Percentiles rank a stretch among this genome's conserved stretches.
Evolutionary conservation across 2,329 filamentous ascomycete species (phyloP).

Genomic region (Amylocarpus encephaloides): DNA sequence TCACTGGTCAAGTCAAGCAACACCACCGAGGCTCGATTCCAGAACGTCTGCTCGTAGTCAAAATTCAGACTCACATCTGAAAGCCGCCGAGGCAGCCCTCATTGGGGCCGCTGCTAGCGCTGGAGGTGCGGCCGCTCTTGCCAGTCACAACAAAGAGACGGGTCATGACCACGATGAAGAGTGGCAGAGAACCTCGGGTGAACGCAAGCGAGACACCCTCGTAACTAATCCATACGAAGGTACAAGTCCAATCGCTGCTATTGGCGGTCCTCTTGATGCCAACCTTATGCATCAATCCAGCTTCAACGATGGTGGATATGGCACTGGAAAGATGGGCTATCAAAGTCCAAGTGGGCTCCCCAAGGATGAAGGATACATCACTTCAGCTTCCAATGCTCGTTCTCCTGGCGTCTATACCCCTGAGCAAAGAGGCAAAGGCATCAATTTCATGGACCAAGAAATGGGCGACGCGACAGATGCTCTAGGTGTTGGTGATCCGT

Average conservation of each 20-base stretch:
- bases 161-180: constrained; percentile 57
- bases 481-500: constrained; percentile 54
- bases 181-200: constrained; percentile 55
- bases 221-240: constrained; percentile 63
- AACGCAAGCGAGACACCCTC: constrained; percentile 59
- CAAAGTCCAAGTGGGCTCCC: constrained; percentile 49
- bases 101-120: constrained; percentile 46
- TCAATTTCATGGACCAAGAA: constrained; percentile 46
- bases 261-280: constrained; percentile 32
- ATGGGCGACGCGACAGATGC: constrained; percentile 44
- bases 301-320: constrained; percentile 36
- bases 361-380: constrained; percentile 90
- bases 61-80: constrained; percentile 24
- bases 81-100: constrained; percentile 32
- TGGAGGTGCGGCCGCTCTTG: constrained; percentile 47
- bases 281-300: constrained; percentile 38
- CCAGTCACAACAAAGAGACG: constrained; percentile 46
- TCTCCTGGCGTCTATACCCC: constrained; percentile 42
- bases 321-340: constrained; percentile 29
- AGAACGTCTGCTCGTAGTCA: constrained; percentile 6
- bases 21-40: constrained; percentile 34
- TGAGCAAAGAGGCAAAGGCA: constrained; percentile 37
- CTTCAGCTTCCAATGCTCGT: constrained; percentile 54
- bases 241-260: constrained; percentile 51
- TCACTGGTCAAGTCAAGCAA: constrained; percentile 50